Conservation (phyloP, 75 land plant species). For the Adiantum capillusveneris region DNA sequence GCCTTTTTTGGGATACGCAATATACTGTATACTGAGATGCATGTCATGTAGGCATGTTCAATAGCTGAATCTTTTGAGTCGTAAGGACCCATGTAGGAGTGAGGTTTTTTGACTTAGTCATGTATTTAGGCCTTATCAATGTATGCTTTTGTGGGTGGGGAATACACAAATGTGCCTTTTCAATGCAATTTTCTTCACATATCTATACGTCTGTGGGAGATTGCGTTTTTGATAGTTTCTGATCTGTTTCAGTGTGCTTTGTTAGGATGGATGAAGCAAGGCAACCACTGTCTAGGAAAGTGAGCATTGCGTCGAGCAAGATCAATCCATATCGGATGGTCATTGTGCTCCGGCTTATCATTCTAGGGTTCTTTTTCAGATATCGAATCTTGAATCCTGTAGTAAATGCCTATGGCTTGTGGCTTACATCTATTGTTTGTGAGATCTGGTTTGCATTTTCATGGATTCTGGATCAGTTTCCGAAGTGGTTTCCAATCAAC, state of each 20-base stretch:
- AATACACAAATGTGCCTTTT: no score
- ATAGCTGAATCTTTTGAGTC: neutral
- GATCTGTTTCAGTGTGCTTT: no score
- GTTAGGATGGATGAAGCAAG: slow-evolving; percentile 67
- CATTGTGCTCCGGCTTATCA: slow-evolving; percentile 53
- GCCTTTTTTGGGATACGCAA: neutral
- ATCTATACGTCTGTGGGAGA: no score
- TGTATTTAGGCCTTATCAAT: neutral
- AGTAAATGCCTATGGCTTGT: slow-evolving; percentile 41
- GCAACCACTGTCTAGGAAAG: slow-evolving; percentile 57
- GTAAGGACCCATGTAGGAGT: neutral
- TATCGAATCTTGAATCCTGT: slow-evolving; percentile 60
- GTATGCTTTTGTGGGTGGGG: no score
- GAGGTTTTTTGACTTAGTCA: neutral
- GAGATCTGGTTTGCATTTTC: slow-evolving; percentile 68
- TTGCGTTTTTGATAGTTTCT: no score
- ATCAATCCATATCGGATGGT: slow-evolving; percentile 67
- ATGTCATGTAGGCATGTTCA: no score
- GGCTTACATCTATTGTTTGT: slow-evolving; percentile 67
- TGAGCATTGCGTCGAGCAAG: slow-evolving; percentile 49
- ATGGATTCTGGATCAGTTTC: slow-evolving; percentile 74
- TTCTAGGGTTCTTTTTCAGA: slow-evolving; percentile 57
- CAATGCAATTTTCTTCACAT: no score
- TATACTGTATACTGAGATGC: slow-evolving; percentile 5
- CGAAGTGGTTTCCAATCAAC: slow-evolving; percentile 66